Percentiles rank a stretch among this genome's conserved stretches.
Evolutionary conservation across 495 filamentous ascomycete species (phyloP).

Genomic region (Venustampulla echinocandica): DNA sequence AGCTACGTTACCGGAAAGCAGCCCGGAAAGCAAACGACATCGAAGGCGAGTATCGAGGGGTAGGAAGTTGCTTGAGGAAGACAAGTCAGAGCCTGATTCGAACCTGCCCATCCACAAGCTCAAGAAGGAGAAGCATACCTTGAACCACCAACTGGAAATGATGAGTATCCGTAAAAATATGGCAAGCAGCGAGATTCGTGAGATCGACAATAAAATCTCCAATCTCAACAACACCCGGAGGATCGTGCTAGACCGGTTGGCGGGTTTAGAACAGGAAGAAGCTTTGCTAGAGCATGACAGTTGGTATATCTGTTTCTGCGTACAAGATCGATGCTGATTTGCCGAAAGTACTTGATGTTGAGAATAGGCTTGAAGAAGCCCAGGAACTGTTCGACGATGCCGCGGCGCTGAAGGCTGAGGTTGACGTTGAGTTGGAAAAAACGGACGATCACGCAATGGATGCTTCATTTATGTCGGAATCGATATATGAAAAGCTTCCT

Average conservation of each 20-base stretch:
- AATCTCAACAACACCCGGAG: constrained; percentile 90
- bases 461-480: constrained; percentile 90
- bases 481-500: constrained; percentile 88
- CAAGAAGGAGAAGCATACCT: constrained; percentile 63
- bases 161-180: constrained; percentile 92
- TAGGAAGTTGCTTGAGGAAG: constrained; percentile 62
- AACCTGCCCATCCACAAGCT: constrained; percentile 50
- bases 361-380: constrained; percentile 76
- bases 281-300: constrained; percentile 80
- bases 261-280: constrained; percentile 86
- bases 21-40: constrained; percentile 58
- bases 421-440: constrained; percentile 40
- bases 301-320: constrained; percentile 32
- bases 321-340: constrained; percentile 8
- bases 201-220: constrained; percentile 94
- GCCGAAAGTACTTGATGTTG: constrained; percentile 64
- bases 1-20: constrained; percentile 74
- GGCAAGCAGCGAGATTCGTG: constrained; percentile 90
- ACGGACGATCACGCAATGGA: constrained; percentile 50
- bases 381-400: constrained; percentile 67
- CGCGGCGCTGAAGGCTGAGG: constrained; percentile 50
- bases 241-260: constrained; percentile 84
- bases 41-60: constrained; percentile 60
- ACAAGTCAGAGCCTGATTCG: constrained; percentile 32
- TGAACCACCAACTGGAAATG: constrained; percentile 83